Percentiles rank a stretch among this genome's conserved stretches.
Conservation (phyloP, 139 green algal species). For the Spirogloea muscicola region DNA sequence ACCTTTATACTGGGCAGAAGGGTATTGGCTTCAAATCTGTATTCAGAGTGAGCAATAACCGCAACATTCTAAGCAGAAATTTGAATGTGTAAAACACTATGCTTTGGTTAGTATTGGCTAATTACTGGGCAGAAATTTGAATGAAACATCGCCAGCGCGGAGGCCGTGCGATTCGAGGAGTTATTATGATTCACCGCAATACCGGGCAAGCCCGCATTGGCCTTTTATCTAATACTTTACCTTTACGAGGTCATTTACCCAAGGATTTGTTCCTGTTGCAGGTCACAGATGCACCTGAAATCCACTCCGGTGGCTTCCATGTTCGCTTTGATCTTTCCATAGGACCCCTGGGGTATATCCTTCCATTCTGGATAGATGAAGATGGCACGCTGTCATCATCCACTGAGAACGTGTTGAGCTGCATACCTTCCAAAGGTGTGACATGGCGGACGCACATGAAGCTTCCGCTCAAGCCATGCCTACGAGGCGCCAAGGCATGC, state of each 20-base stretch:
- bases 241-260: no score
- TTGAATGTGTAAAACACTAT: no score
- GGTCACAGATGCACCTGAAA: not conserved
- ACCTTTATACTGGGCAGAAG: not conserved
- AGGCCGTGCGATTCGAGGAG: constrained; percentile 85
- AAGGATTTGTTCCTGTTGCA: no score
- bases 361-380: not conserved
- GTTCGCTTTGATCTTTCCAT: not conserved
- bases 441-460: no score
- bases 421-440: no score
- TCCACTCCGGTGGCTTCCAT: not conserved
- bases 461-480: no score
- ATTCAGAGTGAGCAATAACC: not conserved
- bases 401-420: no score
- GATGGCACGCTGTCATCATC: no score
- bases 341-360: not conserved
- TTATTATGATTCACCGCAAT: constrained; percentile 83
- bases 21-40: constrained; percentile 1
- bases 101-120: no score
- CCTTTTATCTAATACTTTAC: constrained; percentile 93
- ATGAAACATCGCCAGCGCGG: constrained; percentile 78
- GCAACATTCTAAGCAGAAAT: no score
- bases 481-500: no score
- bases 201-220: constrained; percentile 54
- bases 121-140: constrained; percentile 92